Conservation (phyloP, 2,329 filamentous ascomycete genomes). For the Plectosphaerella sp. region DNA sequence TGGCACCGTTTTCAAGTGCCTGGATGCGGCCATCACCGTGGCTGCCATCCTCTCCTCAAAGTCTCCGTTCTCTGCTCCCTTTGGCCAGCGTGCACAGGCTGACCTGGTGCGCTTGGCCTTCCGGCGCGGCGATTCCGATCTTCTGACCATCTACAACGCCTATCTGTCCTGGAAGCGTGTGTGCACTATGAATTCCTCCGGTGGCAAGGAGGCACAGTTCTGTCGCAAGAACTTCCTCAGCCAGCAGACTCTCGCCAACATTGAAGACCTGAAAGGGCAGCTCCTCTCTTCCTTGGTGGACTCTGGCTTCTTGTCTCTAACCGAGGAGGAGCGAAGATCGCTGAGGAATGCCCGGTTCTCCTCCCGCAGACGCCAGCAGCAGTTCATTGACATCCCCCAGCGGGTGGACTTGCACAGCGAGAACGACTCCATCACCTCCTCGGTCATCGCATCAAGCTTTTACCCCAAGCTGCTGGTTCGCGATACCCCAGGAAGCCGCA, state of each 20-base stretch:
- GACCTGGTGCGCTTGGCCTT: constrained; percentile 76
- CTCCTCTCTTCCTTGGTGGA: constrained; percentile 81
- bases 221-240: constrained; percentile 94
- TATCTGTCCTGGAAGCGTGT: constrained; percentile 85
- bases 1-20: constrained; percentile 80
- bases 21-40: constrained; percentile 87
- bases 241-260: constrained; percentile 81
- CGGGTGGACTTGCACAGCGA: constrained; percentile 71
- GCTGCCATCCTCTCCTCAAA: constrained; percentile 93
- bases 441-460: constrained; percentile 89
- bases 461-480: constrained; percentile 87
- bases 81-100: constrained; percentile 77
- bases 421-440: constrained; percentile 73
- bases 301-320: constrained; percentile 74
- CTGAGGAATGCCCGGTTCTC: constrained; percentile 67
- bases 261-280: constrained; percentile 94
- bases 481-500: constrained; percentile 66
- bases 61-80: constrained; percentile 84
- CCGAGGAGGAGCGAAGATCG: constrained; percentile 64
- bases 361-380: constrained; percentile 53
- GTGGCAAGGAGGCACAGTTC: constrained; percentile 77
- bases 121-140: constrained; percentile 82
- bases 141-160: constrained; percentile 90
- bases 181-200: constrained; percentile 55
- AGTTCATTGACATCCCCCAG: constrained; percentile 79